Evolutionary conservation across 371 early-diverging fungal genomes (phyloP).

Genomic region (Cokeromyces recurvatus): DNA sequence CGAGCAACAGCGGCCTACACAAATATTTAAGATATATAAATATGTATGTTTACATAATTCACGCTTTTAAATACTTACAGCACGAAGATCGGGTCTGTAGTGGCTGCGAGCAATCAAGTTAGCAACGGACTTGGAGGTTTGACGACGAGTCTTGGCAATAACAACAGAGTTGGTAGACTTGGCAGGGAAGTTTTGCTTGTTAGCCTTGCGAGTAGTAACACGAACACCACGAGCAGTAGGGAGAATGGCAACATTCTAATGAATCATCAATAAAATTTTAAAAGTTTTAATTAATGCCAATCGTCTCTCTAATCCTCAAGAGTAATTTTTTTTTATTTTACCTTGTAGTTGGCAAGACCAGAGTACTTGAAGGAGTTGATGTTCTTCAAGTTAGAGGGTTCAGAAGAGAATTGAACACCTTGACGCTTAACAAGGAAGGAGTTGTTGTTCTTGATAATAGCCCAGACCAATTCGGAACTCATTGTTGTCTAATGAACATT

Average conservation of each 20-base stretch:
- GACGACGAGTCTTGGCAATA: constrained; percentile 64
- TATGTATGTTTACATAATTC: too few species aligned
- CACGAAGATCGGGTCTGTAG: constrained; percentile 80
- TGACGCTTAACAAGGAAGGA: constrained; percentile 86
- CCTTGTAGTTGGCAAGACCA: constrained; percentile 77
- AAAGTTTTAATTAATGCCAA: neutral
- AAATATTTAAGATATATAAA: too few species aligned
- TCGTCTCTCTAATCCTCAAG: too few species aligned
- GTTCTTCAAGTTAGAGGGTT: constrained; percentile 83
- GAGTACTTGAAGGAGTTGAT: constrained; percentile 85
- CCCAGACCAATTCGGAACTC: constrained; percentile 79
- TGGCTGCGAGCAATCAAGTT: constrained; percentile 59
- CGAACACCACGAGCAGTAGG: constrained; percentile 63
- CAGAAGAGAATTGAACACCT: constrained; percentile 76
- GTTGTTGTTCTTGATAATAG: constrained; percentile 79
- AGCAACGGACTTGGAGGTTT: constrained; percentile 65
- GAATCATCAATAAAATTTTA: neutral
- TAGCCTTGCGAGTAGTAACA: constrained; percentile 61
- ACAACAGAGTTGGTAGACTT: constrained; percentile 52
- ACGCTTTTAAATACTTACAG: constrained; percentile 36
- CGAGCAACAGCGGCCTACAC: constrained; percentile 78
- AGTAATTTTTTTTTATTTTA: constrained; percentile 27
- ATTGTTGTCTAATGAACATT: constrained; percentile 36
- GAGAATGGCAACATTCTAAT: constrained; percentile 61
- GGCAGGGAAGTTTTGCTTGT: constrained; percentile 53